These are phyloP conservation scores for Hansenula sp. DNA, from an alignment of 1,139 yeast genomes.

Conservation along the genomic window DNA sequence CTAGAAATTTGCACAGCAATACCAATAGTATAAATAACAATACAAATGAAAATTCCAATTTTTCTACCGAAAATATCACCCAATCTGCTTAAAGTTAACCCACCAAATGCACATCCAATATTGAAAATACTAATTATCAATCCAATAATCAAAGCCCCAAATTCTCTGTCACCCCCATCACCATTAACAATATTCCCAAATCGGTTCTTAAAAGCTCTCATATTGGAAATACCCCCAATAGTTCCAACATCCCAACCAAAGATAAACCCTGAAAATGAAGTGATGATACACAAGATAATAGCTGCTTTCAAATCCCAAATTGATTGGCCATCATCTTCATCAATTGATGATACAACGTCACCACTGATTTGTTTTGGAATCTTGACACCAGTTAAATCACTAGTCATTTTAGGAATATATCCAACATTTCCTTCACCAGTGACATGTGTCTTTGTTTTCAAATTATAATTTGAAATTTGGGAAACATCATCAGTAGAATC, in stretches of 20 bases:
- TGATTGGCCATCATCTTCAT: not conserved
- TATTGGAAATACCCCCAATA: conserved; percentile 62
- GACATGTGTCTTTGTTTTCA: not conserved
- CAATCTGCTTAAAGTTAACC: conserved; percentile 50
- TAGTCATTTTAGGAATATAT: too few species aligned
- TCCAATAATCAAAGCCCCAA: conserved; percentile 49
- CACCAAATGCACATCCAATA: conserved; percentile 72
- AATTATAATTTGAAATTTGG: not conserved
- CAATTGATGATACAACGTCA: not conserved
- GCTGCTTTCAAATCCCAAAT: not conserved
- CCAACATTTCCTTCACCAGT: too few species aligned
- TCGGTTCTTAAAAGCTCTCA: conserved; percentile 44
- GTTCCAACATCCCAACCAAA: conserved; percentile 79
- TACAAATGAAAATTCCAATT: conserved; percentile 40
- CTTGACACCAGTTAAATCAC: not conserved
- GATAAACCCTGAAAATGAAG: conserved; percentile 63
- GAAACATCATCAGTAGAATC: not conserved
- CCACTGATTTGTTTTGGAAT: not conserved
- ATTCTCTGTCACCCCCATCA: conserved; percentile 28
- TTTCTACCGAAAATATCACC: conserved; percentile 56
- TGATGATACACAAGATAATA: conserved; percentile 31
- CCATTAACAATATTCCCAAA: conserved; percentile 40
- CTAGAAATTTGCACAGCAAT: conserved; percentile 39
- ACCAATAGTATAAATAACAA: conserved; percentile 47
- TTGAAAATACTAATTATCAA: conserved; percentile 61